Evolutionary conservation across 202 grass and related monocot species (phyloP), one percentile per base, ranked within the genome.

Genomic region (Carex arenaria): DNA sequence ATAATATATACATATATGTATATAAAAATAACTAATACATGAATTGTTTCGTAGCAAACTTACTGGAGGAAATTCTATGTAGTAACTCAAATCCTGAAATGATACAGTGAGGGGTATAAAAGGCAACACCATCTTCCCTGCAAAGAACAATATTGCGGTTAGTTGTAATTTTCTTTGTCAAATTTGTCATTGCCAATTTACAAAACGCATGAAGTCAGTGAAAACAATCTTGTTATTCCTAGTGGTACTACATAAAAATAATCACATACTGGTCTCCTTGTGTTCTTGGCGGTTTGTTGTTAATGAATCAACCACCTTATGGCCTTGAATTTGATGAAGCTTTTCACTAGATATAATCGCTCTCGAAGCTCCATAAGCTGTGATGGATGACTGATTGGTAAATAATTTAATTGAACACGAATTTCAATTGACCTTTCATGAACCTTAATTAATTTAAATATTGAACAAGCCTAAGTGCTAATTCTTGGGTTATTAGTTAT

Each of bases 11-110:
- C 30, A 52, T 75, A 3, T 19, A 17, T 55, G 40, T 13, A 49
- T 5, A 72, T 26, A 51, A 51, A 72, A 55, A 7, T 26, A 76
- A 76, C 7, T 15, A 42, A 76, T 55, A 32, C 14, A 32, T 30
- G 51, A 18, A 76, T 55, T 76, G 72, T 59, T 38, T 20, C 28
- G 19, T 78, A 59, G 18, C 3, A 9, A 49, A 80, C 47, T 82
- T 92, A 97, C 94, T 81, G 3, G 30, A 43, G 94, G 88, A 42
- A 90, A 73, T 12, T 94, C 88, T 45, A 97, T 84, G 28, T 92
- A 94, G 83, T 97, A 97, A 85, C 91, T 97, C 66, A 97, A 87
- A 72, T 97, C 85, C 30, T 90, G 80, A 81, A 97, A 97, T 71
- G 90, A 87, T 84, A 97, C 82, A 79, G 85, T 87, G 57, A 97